Percentiles rank a stretch among this genome's conserved stretches.
These are phyloP conservation scores for Psilocybe mexicana DNA, from an alignment of 1,284 basidiomycete species.

Conservation along the genomic window DNA sequence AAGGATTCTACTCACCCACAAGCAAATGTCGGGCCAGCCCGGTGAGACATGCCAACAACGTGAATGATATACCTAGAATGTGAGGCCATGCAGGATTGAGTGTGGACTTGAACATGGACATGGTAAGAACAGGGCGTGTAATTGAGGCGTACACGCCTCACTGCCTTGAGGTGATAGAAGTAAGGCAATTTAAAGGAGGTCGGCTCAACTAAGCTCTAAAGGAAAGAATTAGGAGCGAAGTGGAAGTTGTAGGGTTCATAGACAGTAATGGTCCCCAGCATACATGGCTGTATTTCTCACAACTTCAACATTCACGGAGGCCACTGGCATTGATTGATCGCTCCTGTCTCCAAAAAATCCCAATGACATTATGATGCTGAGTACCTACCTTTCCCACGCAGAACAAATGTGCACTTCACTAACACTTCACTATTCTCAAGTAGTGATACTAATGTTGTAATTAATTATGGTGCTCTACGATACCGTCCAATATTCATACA, in stretches of 20 bases:
- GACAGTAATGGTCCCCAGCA: neutral
- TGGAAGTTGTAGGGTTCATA: neutral
- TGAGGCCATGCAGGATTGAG: constrained; percentile 59
- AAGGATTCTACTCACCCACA: constrained; percentile 41
- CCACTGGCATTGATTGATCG: neutral
- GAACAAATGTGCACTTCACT: neutral
- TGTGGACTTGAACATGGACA: constrained; percentile 5
- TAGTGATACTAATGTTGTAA: no score
- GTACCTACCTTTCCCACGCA: neutral
- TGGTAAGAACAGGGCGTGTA: neutral
- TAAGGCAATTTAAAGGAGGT: neutral
- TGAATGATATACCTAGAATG: constrained; percentile 43
- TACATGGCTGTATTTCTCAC: neutral
- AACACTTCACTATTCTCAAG: neutral
- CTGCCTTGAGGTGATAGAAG: no score
- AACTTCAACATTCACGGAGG: neutral
- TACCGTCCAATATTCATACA: no score
- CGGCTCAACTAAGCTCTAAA: neutral
- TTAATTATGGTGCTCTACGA: no score
- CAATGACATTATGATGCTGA: neutral
- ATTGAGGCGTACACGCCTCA: neutral
- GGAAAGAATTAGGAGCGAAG: neutral
- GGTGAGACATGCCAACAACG: constrained; percentile 45
- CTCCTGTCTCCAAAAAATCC: neutral
- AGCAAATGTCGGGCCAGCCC: constrained; percentile 42